Evolutionary conservation across 176 grass and related monocot genomes (phyloP).

Genomic region (Stipa capillata): DNA sequence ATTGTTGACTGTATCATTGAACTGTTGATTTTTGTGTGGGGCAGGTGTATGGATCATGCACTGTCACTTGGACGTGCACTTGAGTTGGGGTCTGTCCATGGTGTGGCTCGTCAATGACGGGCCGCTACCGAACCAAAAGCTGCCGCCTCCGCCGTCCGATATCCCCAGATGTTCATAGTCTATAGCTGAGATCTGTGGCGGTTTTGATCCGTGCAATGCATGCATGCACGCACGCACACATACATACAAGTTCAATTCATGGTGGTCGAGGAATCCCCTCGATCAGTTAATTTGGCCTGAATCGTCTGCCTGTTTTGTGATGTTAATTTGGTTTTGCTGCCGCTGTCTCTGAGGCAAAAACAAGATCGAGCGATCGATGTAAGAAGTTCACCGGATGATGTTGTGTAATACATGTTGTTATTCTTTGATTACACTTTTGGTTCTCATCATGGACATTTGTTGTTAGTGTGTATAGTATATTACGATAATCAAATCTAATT

Average conservation of each 20-base stretch:
- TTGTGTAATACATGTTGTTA: background rate
- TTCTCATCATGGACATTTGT: background rate
- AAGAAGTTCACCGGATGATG: background rate
- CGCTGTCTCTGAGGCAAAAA: background rate
- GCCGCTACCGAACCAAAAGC: background rate
- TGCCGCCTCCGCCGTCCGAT: background rate
- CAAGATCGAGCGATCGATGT: too few species aligned
- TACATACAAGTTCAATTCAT: background rate
- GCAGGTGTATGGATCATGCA: background rate
- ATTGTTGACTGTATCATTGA: too few species aligned
- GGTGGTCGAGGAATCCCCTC: background rate
- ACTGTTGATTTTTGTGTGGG: background rate
- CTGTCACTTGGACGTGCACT: background rate
- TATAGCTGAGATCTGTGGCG: background rate
- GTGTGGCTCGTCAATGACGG: background rate
- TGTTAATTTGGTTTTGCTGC: constrained; percentile 9
- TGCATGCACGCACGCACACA: too few species aligned
- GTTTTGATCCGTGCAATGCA: background rate
- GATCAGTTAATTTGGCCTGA: background rate
- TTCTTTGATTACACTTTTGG: constrained; percentile 5
- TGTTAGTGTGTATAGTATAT: background rate
- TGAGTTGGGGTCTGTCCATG: background rate
- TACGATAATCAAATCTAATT: background rate
- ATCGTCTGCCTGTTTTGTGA: constrained; percentile 19
- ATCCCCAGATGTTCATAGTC: background rate